These are phyloP conservation scores for Pichia sp. DNA, from an alignment of 1,139 yeast species.

Conservation along the genomic window DNA sequence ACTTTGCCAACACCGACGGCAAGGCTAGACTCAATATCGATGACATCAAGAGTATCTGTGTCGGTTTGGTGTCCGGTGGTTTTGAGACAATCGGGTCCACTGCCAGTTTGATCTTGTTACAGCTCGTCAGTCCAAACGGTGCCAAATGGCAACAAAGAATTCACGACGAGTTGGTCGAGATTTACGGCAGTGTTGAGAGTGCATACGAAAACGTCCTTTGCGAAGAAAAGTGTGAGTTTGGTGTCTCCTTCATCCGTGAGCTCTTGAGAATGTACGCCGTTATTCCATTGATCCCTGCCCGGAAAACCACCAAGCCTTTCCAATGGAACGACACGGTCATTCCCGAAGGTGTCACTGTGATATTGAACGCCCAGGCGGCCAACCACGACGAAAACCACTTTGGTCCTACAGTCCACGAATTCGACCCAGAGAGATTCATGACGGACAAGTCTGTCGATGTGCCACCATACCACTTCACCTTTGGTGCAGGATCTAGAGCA, in stretches of 20 bases:
- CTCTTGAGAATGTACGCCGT: conserved; percentile 58
- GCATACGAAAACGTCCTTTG: conserved; percentile 47
- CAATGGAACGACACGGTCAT: conserved; percentile 37
- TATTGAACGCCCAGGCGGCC: conserved; percentile 63
- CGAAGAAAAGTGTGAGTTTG: conserved; percentile 41
- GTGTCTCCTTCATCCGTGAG: conserved; percentile 54
- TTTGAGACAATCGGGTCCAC: conserved; percentile 26
- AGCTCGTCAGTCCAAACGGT: conserved; percentile 17
- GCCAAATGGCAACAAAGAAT: conserved; percentile 33
- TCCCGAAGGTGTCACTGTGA: conserved; percentile 48
- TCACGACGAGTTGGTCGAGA: conserved; percentile 33
- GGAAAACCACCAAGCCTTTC: conserved; percentile 48
- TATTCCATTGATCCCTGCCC: conserved; percentile 58
- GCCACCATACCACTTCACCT: conserved; percentile 25
- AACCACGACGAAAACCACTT: conserved; percentile 52
- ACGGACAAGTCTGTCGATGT: conserved; percentile 11
- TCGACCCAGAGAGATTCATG: conserved; percentile 41
- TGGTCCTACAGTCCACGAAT: conserved; percentile 39
- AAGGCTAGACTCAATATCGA: conserved; percentile 20
- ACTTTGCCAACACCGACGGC: conserved; percentile 21
- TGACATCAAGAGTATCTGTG: conserved; percentile 36
- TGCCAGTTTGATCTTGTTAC: conserved; percentile 27
- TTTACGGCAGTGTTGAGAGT: conserved; percentile 33
- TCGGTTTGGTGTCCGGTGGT: conserved; percentile 39
- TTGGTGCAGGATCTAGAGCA: conserved; percentile 25